A percentile compares a stretch with the other conserved stretches of the same genome.
Conservation (phyloP, 768 basidiomycete species). For the Asterophora parasitica region DNA sequence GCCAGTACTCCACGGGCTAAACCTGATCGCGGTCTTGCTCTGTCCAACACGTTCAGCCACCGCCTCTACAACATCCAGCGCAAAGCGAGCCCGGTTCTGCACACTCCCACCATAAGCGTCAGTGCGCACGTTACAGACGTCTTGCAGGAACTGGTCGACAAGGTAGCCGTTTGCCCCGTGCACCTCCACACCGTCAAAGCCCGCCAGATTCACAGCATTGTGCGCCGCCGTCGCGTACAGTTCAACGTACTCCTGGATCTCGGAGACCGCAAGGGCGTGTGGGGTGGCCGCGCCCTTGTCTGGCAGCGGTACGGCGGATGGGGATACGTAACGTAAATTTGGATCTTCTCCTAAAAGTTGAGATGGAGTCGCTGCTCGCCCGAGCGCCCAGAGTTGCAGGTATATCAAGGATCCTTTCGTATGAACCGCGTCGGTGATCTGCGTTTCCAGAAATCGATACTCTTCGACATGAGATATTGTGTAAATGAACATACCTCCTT, state of each 20-base stretch:
- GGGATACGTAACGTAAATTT: slow-evolving; percentile 27
- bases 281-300: slow-evolving; percentile 22
- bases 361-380: slow-evolving; percentile 32
- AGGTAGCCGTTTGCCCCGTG: slow-evolving; percentile 45
- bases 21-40: slow-evolving; percentile 45
- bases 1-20: slow-evolving; percentile 50
- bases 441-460: neutral
- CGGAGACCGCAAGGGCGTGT: slow-evolving; percentile 37
- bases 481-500: slow-evolving; percentile 34
- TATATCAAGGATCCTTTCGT: slow-evolving; percentile 42
- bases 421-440: slow-evolving; percentile 41
- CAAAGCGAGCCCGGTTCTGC: slow-evolving; percentile 54
- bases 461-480: neutral
- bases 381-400: slow-evolving; percentile 56
- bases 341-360: slow-evolving; percentile 33
- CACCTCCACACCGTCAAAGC: slow-evolving; percentile 62
- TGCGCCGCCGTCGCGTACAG: slow-evolving; percentile 50
- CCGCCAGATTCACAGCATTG: slow-evolving; percentile 51
- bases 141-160: slow-evolving; percentile 59
- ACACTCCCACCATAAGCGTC: slow-evolving; percentile 69
- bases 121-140: slow-evolving; percentile 49
- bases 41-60: slow-evolving; percentile 48
- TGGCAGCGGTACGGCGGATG: slow-evolving; percentile 24
- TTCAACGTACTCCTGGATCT: slow-evolving; percentile 46
- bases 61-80: slow-evolving; percentile 49